A percentile compares a stretch with the other conserved stretches of the same genome.
Conservation (phyloP, 805 yeast species). For the Ogataea pini region DNA sequence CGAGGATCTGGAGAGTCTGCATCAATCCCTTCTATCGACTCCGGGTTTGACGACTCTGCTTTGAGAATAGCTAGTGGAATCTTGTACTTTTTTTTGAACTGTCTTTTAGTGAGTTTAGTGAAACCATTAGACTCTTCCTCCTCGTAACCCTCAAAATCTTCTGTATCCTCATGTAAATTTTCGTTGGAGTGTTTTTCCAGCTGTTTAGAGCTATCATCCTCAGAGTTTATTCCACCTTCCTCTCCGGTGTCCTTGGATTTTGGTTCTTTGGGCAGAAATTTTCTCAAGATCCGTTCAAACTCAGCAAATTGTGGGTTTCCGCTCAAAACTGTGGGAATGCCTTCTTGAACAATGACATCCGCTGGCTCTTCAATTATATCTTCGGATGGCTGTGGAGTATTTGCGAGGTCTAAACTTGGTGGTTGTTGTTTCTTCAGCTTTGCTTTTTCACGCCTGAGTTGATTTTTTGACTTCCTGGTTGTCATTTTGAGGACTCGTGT, state of each 20-base stretch:
- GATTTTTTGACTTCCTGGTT: slow-evolving; percentile 50
- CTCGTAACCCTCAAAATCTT: slow-evolving; percentile 21
- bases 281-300: slow-evolving; percentile 23
- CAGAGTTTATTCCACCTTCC: neutral
- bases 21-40: slow-evolving; percentile 83
- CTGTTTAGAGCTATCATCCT: neutral
- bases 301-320: slow-evolving; percentile 7
- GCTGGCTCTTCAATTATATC: slow-evolving; percentile 2
- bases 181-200: slow-evolving; percentile 8
- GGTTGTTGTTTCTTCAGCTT: slow-evolving; percentile 31
- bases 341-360: slow-evolving; percentile 12
- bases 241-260: neutral
- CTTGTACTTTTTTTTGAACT: slow-evolving; percentile 51
- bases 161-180: slow-evolving; percentile 19
- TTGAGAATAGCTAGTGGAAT: slow-evolving; percentile 71
- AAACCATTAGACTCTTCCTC: slow-evolving; percentile 24
- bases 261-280: slow-evolving; percentile 21
- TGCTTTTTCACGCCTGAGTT: slow-evolving; percentile 51
- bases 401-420: neutral
- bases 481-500: slow-evolving; percentile 1
- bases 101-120: slow-evolving; percentile 44
- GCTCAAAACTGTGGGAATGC: neutral
- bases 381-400: neutral
- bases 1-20: slow-evolving; percentile 81
- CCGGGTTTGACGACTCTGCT: slow-evolving; percentile 60